These are phyloP conservation scores for Suhomyces emberorum DNA, from an alignment of 805 yeast genomes.

Conservation along the genomic window DNA sequence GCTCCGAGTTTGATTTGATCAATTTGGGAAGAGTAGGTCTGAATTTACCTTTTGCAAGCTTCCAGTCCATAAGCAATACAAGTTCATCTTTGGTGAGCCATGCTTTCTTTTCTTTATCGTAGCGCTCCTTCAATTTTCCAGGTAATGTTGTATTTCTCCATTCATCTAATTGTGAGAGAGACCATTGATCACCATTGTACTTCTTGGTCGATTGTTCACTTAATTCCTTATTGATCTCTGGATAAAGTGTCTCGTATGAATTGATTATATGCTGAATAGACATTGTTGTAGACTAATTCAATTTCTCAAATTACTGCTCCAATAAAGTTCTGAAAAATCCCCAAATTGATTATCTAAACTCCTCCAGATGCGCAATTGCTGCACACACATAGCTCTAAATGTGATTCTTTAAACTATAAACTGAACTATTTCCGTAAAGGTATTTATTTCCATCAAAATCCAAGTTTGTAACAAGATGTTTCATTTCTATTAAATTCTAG, in stretches of 20 bases:
- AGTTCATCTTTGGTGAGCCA: slow-evolving; percentile 41
- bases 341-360: no score
- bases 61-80: slow-evolving; percentile 46
- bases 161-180: slow-evolving; percentile 33
- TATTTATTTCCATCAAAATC: no score
- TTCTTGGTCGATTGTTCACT: slow-evolving; percentile 23
- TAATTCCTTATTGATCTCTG: slow-evolving; percentile 23
- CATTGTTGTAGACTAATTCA: neutral
- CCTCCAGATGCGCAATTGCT: no score
- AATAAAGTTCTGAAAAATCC: no score
- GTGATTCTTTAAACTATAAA: no score
- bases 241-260: slow-evolving; percentile 25
- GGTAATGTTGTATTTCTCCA: slow-evolving; percentile 38
- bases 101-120: slow-evolving; percentile 14
- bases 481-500: no score
- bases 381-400: no score
- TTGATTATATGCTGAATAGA: slow-evolving; percentile 5
- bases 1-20: slow-evolving; percentile 34
- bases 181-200: slow-evolving; percentile 21
- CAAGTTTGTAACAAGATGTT: no score
- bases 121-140: slow-evolving; percentile 18
- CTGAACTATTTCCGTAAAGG: no score
- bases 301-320: no score
- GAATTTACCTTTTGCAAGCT: slow-evolving; percentile 39
- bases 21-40: slow-evolving; percentile 43